phyloP scores from a whole-genome alignment of 163 green algal genomes.

The Scenedesmus sp. region DNA sequence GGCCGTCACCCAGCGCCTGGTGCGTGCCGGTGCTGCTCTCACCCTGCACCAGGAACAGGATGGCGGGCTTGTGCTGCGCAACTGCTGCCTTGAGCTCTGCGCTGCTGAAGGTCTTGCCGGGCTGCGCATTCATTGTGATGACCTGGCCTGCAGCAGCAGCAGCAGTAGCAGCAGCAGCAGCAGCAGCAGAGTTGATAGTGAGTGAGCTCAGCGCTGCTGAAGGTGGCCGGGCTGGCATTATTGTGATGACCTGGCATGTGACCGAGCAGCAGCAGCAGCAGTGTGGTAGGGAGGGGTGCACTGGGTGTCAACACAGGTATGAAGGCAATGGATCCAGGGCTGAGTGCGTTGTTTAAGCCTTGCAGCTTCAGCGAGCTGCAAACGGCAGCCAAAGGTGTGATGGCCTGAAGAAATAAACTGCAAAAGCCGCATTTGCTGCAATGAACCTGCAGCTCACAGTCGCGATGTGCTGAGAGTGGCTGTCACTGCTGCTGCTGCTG shows the following conservation, averaged over 20 bases:
- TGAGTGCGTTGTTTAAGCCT: too few species aligned
- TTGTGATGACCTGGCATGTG: conserved; percentile 76
- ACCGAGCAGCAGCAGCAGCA: neutral
- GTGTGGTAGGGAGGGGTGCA: too few species aligned
- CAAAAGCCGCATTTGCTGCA: too few species aligned
- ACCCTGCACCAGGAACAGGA: conserved; percentile 91
- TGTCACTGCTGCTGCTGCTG: too few species aligned
- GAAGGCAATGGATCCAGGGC: too few species aligned
- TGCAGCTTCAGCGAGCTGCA: too few species aligned
- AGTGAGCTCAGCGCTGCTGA: conserved; percentile 66
- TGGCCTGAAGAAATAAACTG: too few species aligned
- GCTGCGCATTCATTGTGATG: conserved; percentile 76
- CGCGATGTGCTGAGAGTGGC: too few species aligned
- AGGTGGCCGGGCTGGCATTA: conserved; percentile 80
- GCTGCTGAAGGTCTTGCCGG: conserved; percentile 77
- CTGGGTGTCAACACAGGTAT: too few species aligned
- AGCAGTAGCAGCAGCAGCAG: neutral
- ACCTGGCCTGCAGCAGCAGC: conserved; percentile 69
- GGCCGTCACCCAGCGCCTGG: conserved; percentile 85
- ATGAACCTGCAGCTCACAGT: too few species aligned
- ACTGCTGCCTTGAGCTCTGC: conserved; percentile 76
- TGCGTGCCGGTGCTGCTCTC: conserved; percentile 90
- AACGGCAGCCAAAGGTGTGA: too few species aligned
- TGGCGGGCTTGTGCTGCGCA: conserved; percentile 83
- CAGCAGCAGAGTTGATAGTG: neutral